phyloP scores from a whole-genome alignment of 305 asterid genomes.

The Fraxinus baroniana region DNA sequence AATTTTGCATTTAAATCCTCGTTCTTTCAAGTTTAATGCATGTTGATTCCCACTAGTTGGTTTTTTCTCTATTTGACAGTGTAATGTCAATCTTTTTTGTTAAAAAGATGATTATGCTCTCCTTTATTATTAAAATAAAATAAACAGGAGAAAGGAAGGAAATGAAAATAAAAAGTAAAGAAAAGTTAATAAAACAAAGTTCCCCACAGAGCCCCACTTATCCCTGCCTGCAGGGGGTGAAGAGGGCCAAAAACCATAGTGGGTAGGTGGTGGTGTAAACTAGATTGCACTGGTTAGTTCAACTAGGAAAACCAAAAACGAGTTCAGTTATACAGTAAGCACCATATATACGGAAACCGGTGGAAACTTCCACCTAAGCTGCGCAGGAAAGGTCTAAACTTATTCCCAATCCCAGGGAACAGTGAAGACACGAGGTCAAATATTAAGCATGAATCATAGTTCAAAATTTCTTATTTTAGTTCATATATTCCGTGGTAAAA shows the following conservation, averaged over 20 bases:
- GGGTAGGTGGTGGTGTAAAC: background rate
- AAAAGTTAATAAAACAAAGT: background rate
- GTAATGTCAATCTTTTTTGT: background rate
- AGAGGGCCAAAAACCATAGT: background rate
- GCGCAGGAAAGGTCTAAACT: too few species aligned
- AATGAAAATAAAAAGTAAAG: background rate
- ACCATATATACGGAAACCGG: background rate
- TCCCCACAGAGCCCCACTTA: background rate
- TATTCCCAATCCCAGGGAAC: too few species aligned
- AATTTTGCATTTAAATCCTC: too few species aligned
- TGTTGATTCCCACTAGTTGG: background rate
- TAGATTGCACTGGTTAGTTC: background rate
- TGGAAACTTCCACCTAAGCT: background rate
- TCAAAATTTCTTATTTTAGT: too few species aligned
- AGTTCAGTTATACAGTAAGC: too few species aligned
- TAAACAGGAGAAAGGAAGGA: background rate
- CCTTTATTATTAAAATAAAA: background rate
- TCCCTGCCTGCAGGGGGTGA: background rate
- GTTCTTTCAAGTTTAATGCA: background rate
- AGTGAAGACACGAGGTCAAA: too few species aligned
- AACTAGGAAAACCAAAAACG: too few species aligned
- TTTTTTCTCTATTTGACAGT: background rate
- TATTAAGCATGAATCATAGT: too few species aligned
- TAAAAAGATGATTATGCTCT: background rate
- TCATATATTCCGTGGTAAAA: too few species aligned